Base-by-base conservation (phyloP, 768 basidiomycete genomes). In the Serpula lacrymans region DNA sequence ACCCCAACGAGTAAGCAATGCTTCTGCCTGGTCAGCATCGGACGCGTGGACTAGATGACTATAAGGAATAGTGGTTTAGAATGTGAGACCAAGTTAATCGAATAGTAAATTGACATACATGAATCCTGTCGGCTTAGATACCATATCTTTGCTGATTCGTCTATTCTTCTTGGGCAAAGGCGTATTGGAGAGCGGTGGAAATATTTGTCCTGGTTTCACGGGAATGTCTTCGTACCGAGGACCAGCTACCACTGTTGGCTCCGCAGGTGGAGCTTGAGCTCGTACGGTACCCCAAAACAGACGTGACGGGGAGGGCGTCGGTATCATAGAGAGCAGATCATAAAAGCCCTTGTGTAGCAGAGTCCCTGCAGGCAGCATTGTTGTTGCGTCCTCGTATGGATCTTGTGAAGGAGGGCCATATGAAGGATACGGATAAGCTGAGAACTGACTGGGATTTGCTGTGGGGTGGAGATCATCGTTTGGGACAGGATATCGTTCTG, bases 21-120 rank as follows among this genome's bases (percentile, higher is more conserved):
- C 90, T 60, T 88, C 87, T 24, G 88, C 78, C 58, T 94, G 88
- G 65, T 88, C 87, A 10, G 84, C 88, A 64, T 92, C 88, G 42
- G 88, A 91, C 22, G 92, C 90, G 66, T 94, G 91, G 8, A 92
- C 82, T 48, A 91, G 73, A 68, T 95, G 91, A 39, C 90, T 93
- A 54, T 42, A 14, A n/a, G 38, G 31, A 38, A 29, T 25, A 39
- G 31, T 41, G n/a, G n/a, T n/a, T n/a, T n/a, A n/a, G n/a, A n/a
- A n/a, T n/a, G n/a, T n/a, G n/a, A n/a, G n/a, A n/a, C n/a, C n/a
- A n/a, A n/a, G n/a, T n/a, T n/a, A 34, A 45, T 35, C 17, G 46
- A 41, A 36, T 22, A 41, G 36, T 27, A 34, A 27, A 39, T 43
- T 50, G 36, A 79, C 88, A 63, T 71, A 94, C 89, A 88, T 73